These are phyloP conservation scores for Hericium alpestre DNA, from an alignment of 768 basidiomycete genomes.

Conservation along the genomic window DNA sequence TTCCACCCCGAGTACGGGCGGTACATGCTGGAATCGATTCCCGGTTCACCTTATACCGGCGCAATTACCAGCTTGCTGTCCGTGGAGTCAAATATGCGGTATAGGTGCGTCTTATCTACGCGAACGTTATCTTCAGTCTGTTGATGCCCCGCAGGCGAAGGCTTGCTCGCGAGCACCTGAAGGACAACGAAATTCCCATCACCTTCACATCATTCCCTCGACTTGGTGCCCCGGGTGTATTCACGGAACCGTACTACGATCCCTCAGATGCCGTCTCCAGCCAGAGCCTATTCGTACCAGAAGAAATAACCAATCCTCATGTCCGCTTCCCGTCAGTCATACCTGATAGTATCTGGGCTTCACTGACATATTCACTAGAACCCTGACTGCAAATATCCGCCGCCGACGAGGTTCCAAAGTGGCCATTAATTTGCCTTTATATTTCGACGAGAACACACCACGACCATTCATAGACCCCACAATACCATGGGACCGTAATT, in stretches of 20 bases:
- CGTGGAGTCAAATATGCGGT: slow-evolving; percentile 92
- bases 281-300: slow-evolving; percentile 87
- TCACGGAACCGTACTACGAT: slow-evolving; percentile 82
- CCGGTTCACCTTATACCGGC: slow-evolving; percentile 89
- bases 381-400: slow-evolving; percentile 95
- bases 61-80: slow-evolving; percentile 75
- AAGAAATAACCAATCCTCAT: slow-evolving; percentile 95
- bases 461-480: slow-evolving; percentile 85
- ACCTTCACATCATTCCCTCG: slow-evolving; percentile 95
- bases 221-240: slow-evolving; percentile 78
- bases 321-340: slow-evolving; percentile 88
- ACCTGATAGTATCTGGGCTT: not conserved
- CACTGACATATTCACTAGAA: slow-evolving; percentile 35
- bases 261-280: slow-evolving; percentile 73
- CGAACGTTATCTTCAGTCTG: too few relatives aligned
- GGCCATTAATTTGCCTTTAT: slow-evolving; percentile 89
- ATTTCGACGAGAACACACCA: slow-evolving; percentile 78
- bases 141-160: slow-evolving; percentile 38
- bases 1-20: slow-evolving; percentile 98
- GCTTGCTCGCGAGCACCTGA: slow-evolving; percentile 75
- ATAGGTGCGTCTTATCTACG: slow-evolving; percentile 39
- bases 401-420: slow-evolving; percentile 86
- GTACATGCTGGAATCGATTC: slow-evolving; percentile 98
- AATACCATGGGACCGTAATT: slow-evolving; percentile 78
- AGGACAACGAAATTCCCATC: slow-evolving; percentile 77